Base-by-base conservation (phyloP, 2,329 filamentous ascomycete genomes). In the Lasiodiplodia citricola region DNA sequence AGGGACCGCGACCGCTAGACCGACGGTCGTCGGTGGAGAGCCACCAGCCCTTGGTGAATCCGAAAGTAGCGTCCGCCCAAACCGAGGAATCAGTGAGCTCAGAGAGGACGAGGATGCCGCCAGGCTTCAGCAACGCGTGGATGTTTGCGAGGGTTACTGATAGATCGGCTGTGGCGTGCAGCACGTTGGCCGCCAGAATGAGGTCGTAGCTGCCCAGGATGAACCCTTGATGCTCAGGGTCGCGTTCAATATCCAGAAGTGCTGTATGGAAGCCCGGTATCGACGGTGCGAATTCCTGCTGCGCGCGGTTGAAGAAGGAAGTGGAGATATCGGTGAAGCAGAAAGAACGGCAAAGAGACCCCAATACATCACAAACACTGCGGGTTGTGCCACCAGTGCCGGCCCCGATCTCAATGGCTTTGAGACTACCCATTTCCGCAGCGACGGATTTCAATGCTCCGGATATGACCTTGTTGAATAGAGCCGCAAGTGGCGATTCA, bases 41-140 rank as follows among this genome's bases (percentile, higher is more conserved):
- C 47, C 47, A 51, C 47, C 47, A 51, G 47, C 47, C 47, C 7
- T 51, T 51, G 18, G 47, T 51, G 18, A 51, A 51, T 18, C 47
- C 47, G 18, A 51, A 51, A 2, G 47, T 51, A 23, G 47, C 47
- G n/a, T 51, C 47, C 14, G 47, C 47, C 18, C 18, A 51, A 11
- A 16, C 47, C 18, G 47, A 51, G 7, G 18, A 11, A 23, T n/a
- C 47, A 4, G 47, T 51, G 18, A 51, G 47, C 47, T 51, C 47
- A 2, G 47, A 51, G 47, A 68, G 76, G 71, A 86, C 35, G 0
- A 87, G 71, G n/a, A 81, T 79, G 0, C 84, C 85, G 1, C 80
- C 82, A 0, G 84, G 81, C 21, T 70, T 72, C 0, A 77, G 69
- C 3, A 77, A 55, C 7, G 50, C 47, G 4, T 72, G 69, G 0